These are phyloP conservation scores for Thelephora aurantiotincta DNA, from an alignment of 768 basidiomycete genomes.

Conservation along the genomic window DNA sequence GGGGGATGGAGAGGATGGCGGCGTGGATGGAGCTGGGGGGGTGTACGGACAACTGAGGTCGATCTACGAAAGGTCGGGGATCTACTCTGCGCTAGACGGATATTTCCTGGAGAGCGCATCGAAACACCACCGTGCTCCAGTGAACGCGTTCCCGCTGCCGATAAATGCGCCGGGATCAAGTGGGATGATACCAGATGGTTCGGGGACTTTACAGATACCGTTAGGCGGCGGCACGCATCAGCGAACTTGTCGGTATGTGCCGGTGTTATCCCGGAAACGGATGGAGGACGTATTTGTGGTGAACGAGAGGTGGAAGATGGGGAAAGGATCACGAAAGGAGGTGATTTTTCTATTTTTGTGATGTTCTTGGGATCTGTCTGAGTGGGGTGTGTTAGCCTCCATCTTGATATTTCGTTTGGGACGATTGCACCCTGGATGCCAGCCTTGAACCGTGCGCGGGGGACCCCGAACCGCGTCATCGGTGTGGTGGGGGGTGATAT, in stretches of 20 bases:
- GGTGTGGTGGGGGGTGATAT: too few relatives aligned
- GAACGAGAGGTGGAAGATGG: constrained; percentile 68
- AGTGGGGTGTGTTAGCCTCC: too few relatives aligned
- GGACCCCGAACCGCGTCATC: too few relatives aligned
- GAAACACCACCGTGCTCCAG: constrained; percentile 31
- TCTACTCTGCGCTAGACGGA: constrained; percentile 46
- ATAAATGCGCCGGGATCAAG: constrained; percentile 3
- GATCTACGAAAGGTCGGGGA: constrained; percentile 43
- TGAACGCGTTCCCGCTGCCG: constrained; percentile 22
- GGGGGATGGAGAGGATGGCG: constrained; percentile 19
- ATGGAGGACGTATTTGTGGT: constrained; percentile 56
- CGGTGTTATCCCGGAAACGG: constrained; percentile 51
- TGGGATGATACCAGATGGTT: constrained; percentile 4
- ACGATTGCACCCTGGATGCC: too few relatives aligned
- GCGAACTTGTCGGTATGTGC: constrained; percentile 47
- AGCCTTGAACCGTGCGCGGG: too few relatives aligned
- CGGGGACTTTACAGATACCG: constrained; percentile 33
- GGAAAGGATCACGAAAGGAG: constrained; percentile 39
- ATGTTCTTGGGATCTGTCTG: too few relatives aligned
- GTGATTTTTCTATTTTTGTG: background rate
- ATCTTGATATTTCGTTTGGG: too few relatives aligned
- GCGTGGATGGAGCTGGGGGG: constrained; percentile 11
- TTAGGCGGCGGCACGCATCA: constrained; percentile 60
- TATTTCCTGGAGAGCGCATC: constrained; percentile 51
- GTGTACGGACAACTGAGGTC: constrained; percentile 40